Base-by-base conservation (phyloP, 1,284 basidiomycete genomes). In the Cerioporus squamosus region DNA sequence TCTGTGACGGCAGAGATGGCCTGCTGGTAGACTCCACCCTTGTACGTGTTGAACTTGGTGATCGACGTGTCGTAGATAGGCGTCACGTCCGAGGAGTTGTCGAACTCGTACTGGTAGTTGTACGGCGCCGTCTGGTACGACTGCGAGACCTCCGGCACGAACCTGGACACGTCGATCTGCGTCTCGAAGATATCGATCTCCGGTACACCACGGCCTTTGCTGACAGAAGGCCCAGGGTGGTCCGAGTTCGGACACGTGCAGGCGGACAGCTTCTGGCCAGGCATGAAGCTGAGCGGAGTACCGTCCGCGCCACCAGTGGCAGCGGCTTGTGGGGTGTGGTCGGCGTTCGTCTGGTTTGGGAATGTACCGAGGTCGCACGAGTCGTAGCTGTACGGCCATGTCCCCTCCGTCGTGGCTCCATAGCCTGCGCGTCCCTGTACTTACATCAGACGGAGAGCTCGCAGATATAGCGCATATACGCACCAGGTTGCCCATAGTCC, bases 331-430 rank as follows among this genome's bases (percentile, higher is more conserved):
- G 87, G 88, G n/a, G 72, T 77, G 1, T 82, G 80, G 58, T 83
- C 79, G 31, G 72, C 73, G 43, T 72, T 72, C 10, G 87, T 90
- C 73, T 94, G 92, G 67, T 90, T 91, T 17, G 89, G 85, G 73
- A 91, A 86, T 0, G 95, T 97, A 7, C 96, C 97, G 24, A 92
- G 64, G 71, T 94, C 93, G 70, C 92, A 96, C 1, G 76, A 68
- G 66, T 86, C 88, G 74, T 97, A 96, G 59, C 86, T 92, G 72
- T 90, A 97, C 1, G 93, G 93, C 86, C 93, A 87, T 60, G 60
- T 68, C 59, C 82, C 86, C 52, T 88, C 81, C 14, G 82, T 83
- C 0, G 83, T 81, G 2, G 84, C 82, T 55, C 85, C 85, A 65
- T 83, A 86, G 0, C 84, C 85, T 18, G 85, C 82, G 18, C 85